A percentile compares a stretch with the other conserved stretches of the same genome.
Conservation (phyloP, 345 rosid genomes). For the Lepidium aucheri region DNA sequence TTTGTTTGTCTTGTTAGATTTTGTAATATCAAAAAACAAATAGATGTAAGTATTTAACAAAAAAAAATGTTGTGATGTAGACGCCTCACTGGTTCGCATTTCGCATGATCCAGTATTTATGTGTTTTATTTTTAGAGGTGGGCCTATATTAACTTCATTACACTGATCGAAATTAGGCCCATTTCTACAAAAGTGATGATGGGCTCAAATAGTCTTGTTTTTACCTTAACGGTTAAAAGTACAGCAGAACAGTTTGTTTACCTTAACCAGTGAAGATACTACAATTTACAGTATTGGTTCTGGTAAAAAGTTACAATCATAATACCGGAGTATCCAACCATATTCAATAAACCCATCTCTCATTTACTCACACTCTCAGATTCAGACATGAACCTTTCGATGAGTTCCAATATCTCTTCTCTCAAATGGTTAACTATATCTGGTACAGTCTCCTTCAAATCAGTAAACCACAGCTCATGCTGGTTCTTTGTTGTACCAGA, state of each 20-base stretch:
- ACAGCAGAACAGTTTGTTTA: background rate
- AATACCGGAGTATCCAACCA: background rate
- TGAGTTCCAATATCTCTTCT: conserved; percentile 47
- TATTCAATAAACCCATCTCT: background rate
- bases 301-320: background rate
- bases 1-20: background rate
- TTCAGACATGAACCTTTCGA: conserved; percentile 39
- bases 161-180: background rate
- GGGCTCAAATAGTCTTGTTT: background rate
- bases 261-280: conserved; percentile 1
- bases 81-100: background rate
- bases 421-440: conserved; percentile 39
- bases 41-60: background rate
- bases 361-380: conserved; percentile 12
- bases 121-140: background rate
- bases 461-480: conserved; percentile 50
- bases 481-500: conserved; percentile 19
- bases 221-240: background rate
- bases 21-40: background rate
- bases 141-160: background rate
- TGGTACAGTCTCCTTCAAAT: conserved; percentile 53
- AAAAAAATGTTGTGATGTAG: background rate
- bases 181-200: background rate
- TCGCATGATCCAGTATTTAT: background rate
- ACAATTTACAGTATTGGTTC: background rate